phyloP scores from a whole-genome alignment of 345 rosid genomes.

The Kandelia obovata region DNA sequence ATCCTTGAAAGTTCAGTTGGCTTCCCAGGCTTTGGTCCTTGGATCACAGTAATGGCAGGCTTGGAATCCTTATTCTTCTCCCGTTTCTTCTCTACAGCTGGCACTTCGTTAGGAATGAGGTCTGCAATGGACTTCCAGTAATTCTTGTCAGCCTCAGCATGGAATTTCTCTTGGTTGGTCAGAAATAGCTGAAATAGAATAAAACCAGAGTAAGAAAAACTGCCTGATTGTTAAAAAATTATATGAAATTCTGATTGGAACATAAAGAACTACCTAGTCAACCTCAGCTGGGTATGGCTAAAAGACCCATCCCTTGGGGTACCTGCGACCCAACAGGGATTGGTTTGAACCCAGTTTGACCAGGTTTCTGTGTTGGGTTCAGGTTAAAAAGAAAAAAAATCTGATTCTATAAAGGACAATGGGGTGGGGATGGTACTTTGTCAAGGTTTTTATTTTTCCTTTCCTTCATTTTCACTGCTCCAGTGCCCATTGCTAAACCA shows the following conservation, averaged over 20 bases:
- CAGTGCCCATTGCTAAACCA: no score
- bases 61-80: conserved; percentile 65
- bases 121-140: conserved; percentile 83
- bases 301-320: no score
- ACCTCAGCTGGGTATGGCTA: neutral
- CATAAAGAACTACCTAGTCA: neutral
- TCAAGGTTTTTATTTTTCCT: no score
- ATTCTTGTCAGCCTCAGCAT: conserved; percentile 58
- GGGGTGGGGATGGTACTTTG: no score
- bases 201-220: conserved; percentile 1
- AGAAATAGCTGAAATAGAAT: conserved; percentile 38
- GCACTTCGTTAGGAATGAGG: conserved; percentile 76
- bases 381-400: no score
- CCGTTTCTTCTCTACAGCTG: conserved; percentile 53
- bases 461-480: no score
- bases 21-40: conserved; percentile 80
- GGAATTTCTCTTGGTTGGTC: conserved; percentile 54
- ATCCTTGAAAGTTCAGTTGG: conserved; percentile 75
- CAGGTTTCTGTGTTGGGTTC: no score
- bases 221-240: neutral
- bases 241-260: neutral
- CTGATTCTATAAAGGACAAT: no score
- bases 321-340: no score
- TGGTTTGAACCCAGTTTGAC: no score
- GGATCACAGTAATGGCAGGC: conserved; percentile 50